Conservation (phyloP, 352 stramenopile genomes). For the Globisporangium abappressorium region DNA sequence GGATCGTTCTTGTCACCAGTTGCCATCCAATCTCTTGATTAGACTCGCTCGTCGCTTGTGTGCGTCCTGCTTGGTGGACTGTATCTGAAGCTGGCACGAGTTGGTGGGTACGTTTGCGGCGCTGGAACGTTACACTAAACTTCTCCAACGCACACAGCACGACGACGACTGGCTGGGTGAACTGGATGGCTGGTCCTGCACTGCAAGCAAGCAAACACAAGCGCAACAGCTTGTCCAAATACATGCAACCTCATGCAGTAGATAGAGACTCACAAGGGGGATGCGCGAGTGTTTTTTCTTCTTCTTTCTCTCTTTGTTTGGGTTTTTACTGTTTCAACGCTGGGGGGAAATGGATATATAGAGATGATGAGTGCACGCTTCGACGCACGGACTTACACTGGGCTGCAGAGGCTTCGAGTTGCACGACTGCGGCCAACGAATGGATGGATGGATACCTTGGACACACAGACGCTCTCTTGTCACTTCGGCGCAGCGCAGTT, state of each 20-base stretch:
- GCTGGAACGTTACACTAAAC: conserved; percentile 9
- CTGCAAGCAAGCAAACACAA: not conserved
- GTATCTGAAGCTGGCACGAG: not conserved
- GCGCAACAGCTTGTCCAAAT: not conserved
- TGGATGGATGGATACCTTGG: not conserved
- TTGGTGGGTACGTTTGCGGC: conserved; percentile 4
- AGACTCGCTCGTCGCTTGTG: not conserved
- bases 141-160: not conserved
- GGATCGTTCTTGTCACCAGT: not conserved
- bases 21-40: conserved; percentile 5
- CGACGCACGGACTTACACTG: not conserved
- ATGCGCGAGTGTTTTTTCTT: not conserved
- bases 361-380: conserved; percentile 1
- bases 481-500: not conserved
- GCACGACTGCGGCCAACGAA: not conserved
- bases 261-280: not conserved
- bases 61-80: not conserved
- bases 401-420: not conserved
- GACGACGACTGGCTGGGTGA: not conserved
- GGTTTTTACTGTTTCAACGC: conserved; percentile 7
- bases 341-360: conserved; percentile 10
- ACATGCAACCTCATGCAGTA: not conserved
- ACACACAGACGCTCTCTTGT: not conserved
- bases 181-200: not conserved
- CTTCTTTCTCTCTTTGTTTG: conserved; percentile 7